A percentile compares a stretch with the other conserved stretches of the same genome.
phyloP scores from a whole-genome alignment of 495 filamentous ascomycete species.

The Aspergillus affinis region DNA sequence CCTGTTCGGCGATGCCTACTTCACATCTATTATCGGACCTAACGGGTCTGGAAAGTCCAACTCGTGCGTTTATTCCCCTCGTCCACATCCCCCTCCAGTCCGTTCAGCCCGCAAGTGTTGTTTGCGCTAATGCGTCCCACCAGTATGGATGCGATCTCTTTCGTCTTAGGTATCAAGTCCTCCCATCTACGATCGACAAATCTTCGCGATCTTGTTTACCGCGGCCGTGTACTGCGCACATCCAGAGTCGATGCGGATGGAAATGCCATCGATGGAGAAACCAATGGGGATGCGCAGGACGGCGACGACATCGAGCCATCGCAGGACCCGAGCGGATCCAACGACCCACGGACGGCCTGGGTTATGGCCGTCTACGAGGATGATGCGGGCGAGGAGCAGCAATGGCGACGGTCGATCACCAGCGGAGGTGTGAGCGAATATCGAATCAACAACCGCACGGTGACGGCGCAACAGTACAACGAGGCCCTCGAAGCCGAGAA shows the following conservation, averaged over 20 bases:
- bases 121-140: slow-evolving; percentile 22
- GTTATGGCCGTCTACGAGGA: slow-evolving; percentile 99
- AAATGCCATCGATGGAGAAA: slow-evolving; percentile 58
- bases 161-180: slow-evolving; percentile 97
- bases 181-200: slow-evolving; percentile 95
- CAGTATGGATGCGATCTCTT: slow-evolving; percentile 99
- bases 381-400: slow-evolving; percentile 90
- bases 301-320: slow-evolving; percentile 39
- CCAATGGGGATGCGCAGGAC: slow-evolving; percentile 44
- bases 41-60: slow-evolving; percentile 99
- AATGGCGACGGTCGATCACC: slow-evolving; percentile 94
- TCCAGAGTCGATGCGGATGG: slow-evolving; percentile 89
- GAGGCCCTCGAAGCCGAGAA: slow-evolving; percentile 89
- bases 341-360: slow-evolving; percentile 91
- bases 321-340: slow-evolving; percentile 53
- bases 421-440: slow-evolving; percentile 88
- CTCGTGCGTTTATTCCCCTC: slow-evolving; percentile 62
- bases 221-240: slow-evolving; percentile 87
- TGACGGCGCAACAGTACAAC: slow-evolving; percentile 91
- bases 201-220: slow-evolving; percentile 92
- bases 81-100: background rate
- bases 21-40: slow-evolving; percentile 98
- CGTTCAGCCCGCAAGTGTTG: background rate
- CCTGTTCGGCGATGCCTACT: slow-evolving; percentile 96
- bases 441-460: slow-evolving; percentile 88